phyloP scores from a whole-genome alignment of 768 basidiomycete genomes.

The Strobilomyces confusus region DNA sequence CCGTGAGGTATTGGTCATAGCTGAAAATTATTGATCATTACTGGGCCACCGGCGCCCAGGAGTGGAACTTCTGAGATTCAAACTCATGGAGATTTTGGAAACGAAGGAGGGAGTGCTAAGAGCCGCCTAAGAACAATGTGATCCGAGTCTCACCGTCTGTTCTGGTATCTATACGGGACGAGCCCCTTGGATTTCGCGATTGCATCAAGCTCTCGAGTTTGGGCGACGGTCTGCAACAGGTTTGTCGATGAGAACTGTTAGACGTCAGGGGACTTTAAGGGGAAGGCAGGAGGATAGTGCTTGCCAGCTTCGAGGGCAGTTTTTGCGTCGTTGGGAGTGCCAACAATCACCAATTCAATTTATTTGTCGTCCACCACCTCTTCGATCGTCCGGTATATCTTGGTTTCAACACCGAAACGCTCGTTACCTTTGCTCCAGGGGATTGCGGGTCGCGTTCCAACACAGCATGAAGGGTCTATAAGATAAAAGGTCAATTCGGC shows the following conservation, averaged over 20 bases:
- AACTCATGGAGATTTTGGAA: constrained; percentile 60
- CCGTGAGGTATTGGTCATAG: constrained; percentile 70
- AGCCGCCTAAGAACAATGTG: constrained; percentile 63
- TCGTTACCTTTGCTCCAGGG: constrained; percentile 59
- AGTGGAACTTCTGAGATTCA: constrained; percentile 56
- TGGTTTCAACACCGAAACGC: constrained; percentile 54
- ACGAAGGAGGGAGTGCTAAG: constrained; percentile 47
- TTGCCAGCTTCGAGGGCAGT: constrained; percentile 64
- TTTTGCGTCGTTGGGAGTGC: constrained; percentile 70
- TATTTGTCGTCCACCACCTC: constrained; percentile 57
- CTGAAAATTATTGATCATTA: constrained; percentile 31
- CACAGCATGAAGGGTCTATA: constrained; percentile 71
- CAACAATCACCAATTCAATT: constrained; percentile 65
- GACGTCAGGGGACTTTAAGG: constrained; percentile 1
- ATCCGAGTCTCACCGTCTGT: constrained; percentile 77
- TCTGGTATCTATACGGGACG: constrained; percentile 70
- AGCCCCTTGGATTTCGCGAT: constrained; percentile 58
- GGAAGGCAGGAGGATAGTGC: constrained; percentile 21
- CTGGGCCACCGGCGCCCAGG: background rate
- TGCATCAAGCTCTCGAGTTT: constrained; percentile 57
- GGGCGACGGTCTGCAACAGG: constrained; percentile 60
- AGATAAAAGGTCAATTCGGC: constrained; percentile 76
- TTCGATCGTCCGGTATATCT: constrained; percentile 59
- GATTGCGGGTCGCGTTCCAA: constrained; percentile 65
- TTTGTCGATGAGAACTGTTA: constrained; percentile 72